Conservation (phyloP, 1,139 yeast species). For the Geotrichum histeridarum region DNA sequence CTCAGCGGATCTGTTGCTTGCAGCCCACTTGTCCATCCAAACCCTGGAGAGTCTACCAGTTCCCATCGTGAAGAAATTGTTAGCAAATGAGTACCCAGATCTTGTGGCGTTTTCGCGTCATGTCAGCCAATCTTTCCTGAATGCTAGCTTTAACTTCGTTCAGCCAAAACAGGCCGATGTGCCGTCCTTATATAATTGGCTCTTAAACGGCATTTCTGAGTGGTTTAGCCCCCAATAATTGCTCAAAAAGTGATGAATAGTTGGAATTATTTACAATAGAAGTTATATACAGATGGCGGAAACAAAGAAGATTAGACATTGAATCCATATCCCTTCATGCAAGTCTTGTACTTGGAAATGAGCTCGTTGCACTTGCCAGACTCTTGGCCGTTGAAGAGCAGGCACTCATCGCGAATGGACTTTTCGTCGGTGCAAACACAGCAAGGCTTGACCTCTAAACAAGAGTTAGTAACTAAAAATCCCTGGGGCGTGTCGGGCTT, state of each 20-base stretch:
- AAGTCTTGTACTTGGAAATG: slow-evolving; percentile 65
- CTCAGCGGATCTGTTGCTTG: slow-evolving; percentile 28
- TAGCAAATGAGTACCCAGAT: slow-evolving; percentile 25
- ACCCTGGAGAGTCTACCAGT: slow-evolving; percentile 25
- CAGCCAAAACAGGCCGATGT: slow-evolving; percentile 11
- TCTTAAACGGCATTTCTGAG: neutral
- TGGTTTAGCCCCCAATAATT: neutral
- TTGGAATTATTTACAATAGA: neutral
- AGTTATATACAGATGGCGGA: neutral
- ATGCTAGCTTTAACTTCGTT: slow-evolving; percentile 9
- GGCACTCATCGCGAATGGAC: slow-evolving; percentile 78
- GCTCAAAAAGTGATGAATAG: too few relatives aligned
- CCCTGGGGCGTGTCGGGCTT: neutral
- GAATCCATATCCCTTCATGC: slow-evolving; percentile 93
- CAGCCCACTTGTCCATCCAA: slow-evolving; percentile 29
- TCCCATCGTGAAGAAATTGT: slow-evolving; percentile 23
- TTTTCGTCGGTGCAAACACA: slow-evolving; percentile 91
- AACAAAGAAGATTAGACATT: slow-evolving; percentile 35
- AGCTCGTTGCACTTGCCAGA: slow-evolving; percentile 73
- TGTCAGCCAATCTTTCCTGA: neutral
- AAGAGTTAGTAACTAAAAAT: neutral
- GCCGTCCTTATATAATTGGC: slow-evolving; percentile 13
- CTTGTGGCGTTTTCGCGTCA: slow-evolving; percentile 14
- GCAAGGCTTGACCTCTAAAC: slow-evolving; percentile 76
- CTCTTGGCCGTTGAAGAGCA: slow-evolving; percentile 76